Evolutionary conservation across 225 moss, liverwort and hornwort species (phyloP), one percentile per base, ranked within the genome.

Genomic region (Antitrichia curtipendula): DNA sequence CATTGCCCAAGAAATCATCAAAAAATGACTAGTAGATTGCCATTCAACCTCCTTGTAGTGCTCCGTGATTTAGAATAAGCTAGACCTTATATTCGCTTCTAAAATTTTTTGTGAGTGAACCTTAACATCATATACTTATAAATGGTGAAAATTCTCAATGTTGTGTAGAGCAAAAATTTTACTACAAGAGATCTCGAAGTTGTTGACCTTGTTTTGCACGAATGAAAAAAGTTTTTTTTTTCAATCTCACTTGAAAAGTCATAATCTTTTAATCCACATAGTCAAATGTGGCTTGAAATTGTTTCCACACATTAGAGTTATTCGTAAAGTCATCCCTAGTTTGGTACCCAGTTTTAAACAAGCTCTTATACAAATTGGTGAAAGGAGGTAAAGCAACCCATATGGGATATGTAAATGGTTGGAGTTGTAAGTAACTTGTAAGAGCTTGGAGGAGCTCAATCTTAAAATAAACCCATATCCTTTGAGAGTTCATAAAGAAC

Each of bases 151-250:
- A 40, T 40, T 2, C 4, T 69, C 40, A 69, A 40, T 40, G 38
- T 13, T 24, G 3, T 24, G 4, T 24, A 24, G 4, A 69, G 13
- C 2, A 40, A 24, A 13, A 24, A 4, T 40, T 24, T 68, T 23
- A 38, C 21, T n/a, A 12, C 7, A 38, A 7, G 4, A 68, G 12
- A 7, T 2, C 22, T 68, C 2, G 6, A 38, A 68, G 7, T n/a
- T 21, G 0, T 1, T 24, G 0, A 13, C 8, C 7, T 23, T 69
- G 0, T 38, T 69, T 40, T 13, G 7, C 0, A 40, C 0, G 24
- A 69, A 24, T 69, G 23, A 38, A 38, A 21, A 65, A 36, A 10
- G 2, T 1, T 5, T 9, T 9, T 20, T 36, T 36, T 65, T n/a
- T n/a, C n/a, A 45, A 45, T 40, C 3, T 70, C 41, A 25, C 70